Evolutionary conservation across 176 grass and related monocot genomes (phyloP).

Genomic region (Oryza longistaminata): DNA sequence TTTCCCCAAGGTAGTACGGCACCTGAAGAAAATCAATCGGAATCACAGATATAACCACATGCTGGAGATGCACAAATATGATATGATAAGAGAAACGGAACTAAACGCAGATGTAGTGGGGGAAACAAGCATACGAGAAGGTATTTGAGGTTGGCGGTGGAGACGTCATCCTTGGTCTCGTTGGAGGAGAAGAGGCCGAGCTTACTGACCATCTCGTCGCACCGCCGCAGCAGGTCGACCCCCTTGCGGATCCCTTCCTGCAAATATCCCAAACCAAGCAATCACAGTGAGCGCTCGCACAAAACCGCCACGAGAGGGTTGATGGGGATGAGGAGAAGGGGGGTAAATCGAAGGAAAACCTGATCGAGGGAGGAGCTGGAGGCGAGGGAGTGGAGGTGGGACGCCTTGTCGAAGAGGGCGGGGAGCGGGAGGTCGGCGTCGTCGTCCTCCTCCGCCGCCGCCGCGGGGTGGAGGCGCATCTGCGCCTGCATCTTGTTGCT

Average conservation of each 20-base stretch:
- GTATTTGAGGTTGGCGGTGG: slow-evolving; percentile 93
- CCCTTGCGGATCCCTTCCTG: slow-evolving; percentile 74
- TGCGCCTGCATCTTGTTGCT: slow-evolving; percentile 35
- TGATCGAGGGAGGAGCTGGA: slow-evolving; percentile 60
- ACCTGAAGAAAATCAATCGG: slow-evolving; percentile 44
- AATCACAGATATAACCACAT: background rate
- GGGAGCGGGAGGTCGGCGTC: slow-evolving; percentile 67
- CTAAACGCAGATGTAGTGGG: background rate
- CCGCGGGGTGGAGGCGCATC: slow-evolving; percentile 25
- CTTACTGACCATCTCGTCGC: slow-evolving; percentile 88
- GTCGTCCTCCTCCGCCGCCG: slow-evolving; percentile 9
- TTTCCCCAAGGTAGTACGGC: slow-evolving; percentile 73
- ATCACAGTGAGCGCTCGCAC: background rate
- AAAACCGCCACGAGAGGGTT: background rate
- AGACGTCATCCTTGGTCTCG: slow-evolving; percentile 94
- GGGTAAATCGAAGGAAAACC: background rate
- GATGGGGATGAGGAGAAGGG: background rate
- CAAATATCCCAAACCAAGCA: background rate
- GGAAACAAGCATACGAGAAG: slow-evolving; percentile 43
- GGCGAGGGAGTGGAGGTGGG: slow-evolving; percentile 66
- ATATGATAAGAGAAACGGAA: background rate
- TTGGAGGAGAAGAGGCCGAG: slow-evolving; percentile 83
- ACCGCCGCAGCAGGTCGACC: slow-evolving; percentile 65
- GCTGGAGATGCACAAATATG: background rate
- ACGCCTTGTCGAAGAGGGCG: slow-evolving; percentile 72